These are phyloP conservation scores for Mariannaea elegans DNA, from an alignment of 2,329 filamentous ascomycete species.

Conservation along the genomic window DNA sequence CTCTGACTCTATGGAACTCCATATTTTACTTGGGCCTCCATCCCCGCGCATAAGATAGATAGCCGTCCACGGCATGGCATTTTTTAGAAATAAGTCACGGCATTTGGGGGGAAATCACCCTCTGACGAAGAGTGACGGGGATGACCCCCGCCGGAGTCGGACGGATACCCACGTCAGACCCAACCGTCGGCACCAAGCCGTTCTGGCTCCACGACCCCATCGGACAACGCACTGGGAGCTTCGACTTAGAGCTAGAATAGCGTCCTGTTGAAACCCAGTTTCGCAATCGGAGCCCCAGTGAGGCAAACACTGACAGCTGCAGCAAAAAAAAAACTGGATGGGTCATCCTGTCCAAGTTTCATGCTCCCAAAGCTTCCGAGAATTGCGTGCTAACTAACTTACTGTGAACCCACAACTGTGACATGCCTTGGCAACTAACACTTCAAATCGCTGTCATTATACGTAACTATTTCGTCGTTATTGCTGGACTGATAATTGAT, in stretches of 20 bases:
- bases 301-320: slow-evolving; percentile 12
- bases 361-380: slow-evolving; percentile 12
- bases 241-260: slow-evolving; percentile 7
- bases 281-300: slow-evolving; percentile 15
- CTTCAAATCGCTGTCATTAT: neutral
- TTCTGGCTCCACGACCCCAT: slow-evolving; percentile 16
- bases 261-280: slow-evolving; percentile 24
- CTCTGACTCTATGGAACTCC: neutral
- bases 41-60: neutral
- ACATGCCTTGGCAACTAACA: neutral
- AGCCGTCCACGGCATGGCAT: neutral
- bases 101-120: slow-evolving; percentile 8
- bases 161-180: slow-evolving; percentile 11
- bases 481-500: neutral
- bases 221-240: slow-evolving; percentile 2
- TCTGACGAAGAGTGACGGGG: slow-evolving; percentile 7
- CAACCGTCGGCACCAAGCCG: slow-evolving; percentile 11
- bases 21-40: neutral
- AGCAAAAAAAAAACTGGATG: slow-evolving; percentile 10
- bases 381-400: slow-evolving; percentile 7
- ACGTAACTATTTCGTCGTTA: neutral
- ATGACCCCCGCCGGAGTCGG: slow-evolving; percentile 19
- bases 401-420: slow-evolving; percentile 1
- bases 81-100: slow-evolving; percentile 11
- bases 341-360: slow-evolving; percentile 5